phyloP scores from a whole-genome alignment of 305 asterid genomes.

The Nicotiana rustica region DNA sequence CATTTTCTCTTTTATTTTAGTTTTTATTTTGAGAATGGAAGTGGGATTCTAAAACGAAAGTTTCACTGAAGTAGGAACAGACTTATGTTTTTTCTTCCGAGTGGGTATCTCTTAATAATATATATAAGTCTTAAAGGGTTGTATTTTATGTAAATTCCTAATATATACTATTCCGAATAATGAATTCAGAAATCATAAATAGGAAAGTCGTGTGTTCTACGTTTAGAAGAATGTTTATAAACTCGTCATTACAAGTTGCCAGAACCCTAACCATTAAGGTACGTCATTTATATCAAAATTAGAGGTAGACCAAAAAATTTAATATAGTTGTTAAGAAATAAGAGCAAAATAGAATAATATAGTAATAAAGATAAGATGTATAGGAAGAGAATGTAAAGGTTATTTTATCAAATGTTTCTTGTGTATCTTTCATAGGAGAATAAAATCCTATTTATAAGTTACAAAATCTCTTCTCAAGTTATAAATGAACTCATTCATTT shows the following conservation, averaged over 20 bases:
- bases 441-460: too few relatives aligned
- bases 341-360: too few relatives aligned
- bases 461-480: too few relatives aligned
- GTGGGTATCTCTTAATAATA: neutral
- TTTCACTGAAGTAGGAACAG: constrained; percentile 4
- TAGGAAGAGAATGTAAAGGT: too few relatives aligned
- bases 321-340: neutral
- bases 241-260: neutral
- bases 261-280: neutral
- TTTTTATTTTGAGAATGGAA: neutral
- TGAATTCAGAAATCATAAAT: neutral
- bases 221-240: neutral
- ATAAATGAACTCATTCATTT: too few relatives aligned
- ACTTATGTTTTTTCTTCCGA: neutral
- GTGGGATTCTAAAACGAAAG: constrained; percentile 20
- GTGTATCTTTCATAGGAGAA: too few relatives aligned
- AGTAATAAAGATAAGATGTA: too few relatives aligned
- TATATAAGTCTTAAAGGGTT: too few relatives aligned
- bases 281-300: too few relatives aligned
- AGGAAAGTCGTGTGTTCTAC: neutral
- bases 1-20: too few relatives aligned
- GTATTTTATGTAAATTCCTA: neutral
- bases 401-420: too few relatives aligned
- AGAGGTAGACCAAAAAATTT: neutral
- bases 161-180: neutral